A percentile compares a stretch with the other conserved stretches of the same genome.
These are phyloP conservation scores for Eragrostis curvula DNA, from an alignment of 176 grass and related monocot species.

Conservation along the genomic window DNA sequence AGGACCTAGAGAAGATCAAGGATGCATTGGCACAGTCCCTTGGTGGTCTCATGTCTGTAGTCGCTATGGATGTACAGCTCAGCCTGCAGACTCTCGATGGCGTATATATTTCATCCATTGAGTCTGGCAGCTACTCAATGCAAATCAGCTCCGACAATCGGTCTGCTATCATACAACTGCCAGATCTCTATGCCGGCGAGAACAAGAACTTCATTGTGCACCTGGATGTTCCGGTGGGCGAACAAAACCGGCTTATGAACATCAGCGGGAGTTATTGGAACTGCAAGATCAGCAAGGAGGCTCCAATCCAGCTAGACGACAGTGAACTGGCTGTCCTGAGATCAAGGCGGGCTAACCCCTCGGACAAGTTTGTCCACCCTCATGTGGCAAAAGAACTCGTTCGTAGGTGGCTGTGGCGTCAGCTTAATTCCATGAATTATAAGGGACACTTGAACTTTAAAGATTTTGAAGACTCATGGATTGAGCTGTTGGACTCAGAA, in stretches of 20 bases:
- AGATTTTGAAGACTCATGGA: too few species aligned
- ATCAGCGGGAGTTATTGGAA: not conserved
- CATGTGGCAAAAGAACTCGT: not conserved
- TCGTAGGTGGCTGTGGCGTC: too few species aligned
- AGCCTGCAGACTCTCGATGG: not conserved
- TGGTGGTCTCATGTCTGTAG: not conserved
- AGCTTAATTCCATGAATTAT: too few species aligned
- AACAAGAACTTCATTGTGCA: not conserved
- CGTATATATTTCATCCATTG: not conserved
- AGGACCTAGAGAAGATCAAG: not conserved
- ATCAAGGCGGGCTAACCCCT: not conserved
- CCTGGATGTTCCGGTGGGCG: not conserved
- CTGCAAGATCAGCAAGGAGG: not conserved
- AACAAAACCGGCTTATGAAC: not conserved
- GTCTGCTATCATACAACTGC: not conserved
- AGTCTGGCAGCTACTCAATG: not conserved
- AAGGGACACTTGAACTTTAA: too few species aligned
- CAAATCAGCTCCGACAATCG: too few species aligned
- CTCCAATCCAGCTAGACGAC: not conserved
- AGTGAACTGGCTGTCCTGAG: not conserved
- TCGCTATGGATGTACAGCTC: not conserved
- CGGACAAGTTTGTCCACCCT: not conserved
- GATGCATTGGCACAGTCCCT: not conserved
- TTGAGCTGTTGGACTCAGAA: too few species aligned
- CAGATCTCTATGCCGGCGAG: not conserved